A percentile compares a stretch with the other conserved stretches of the same genome.
Evolutionary conservation across 2,329 filamentous ascomycete species (phyloP).

Genomic region (Colletotrichum lindemuthianum): DNA sequence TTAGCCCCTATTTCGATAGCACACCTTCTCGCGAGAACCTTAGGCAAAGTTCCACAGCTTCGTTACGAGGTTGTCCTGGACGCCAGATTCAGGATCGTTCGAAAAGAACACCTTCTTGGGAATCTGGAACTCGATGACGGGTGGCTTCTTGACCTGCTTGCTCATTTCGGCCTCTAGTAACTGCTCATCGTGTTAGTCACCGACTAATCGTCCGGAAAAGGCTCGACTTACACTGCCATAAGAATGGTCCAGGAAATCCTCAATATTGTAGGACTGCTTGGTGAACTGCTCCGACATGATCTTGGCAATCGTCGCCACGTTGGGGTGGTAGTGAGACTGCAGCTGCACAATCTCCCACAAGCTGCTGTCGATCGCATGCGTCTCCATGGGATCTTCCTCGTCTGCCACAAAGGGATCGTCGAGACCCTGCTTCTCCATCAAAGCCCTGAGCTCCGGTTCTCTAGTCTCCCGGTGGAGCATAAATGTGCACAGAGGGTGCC

Average conservation of each 20-base stretch:
- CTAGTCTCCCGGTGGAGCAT: slow-evolving; percentile 87
- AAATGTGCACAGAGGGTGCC: slow-evolving; percentile 90
- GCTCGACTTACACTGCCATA: slow-evolving; percentile 77
- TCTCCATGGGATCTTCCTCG: slow-evolving; percentile 86
- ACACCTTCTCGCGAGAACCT: slow-evolving; percentile 2
- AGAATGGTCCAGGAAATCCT: slow-evolving; percentile 96
- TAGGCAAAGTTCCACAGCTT: slow-evolving; percentile 69
- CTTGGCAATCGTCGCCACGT: slow-evolving; percentile 91
- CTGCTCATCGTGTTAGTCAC: slow-evolving; percentile 55
- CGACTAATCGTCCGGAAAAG: slow-evolving; percentile 59
- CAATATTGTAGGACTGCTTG: slow-evolving; percentile 92
- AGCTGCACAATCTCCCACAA: slow-evolving; percentile 95
- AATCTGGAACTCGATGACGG: slow-evolving; percentile 93
- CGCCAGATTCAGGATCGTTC: slow-evolving; percentile 57
- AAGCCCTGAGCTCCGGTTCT: slow-evolving; percentile 65
- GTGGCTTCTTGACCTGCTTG: slow-evolving; percentile 85
- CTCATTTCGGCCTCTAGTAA: slow-evolving; percentile 85
- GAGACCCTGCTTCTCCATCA: slow-evolving; percentile 68
- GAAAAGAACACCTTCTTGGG: slow-evolving; percentile 81
- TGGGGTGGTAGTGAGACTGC: slow-evolving; percentile 95
- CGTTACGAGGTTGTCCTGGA: slow-evolving; percentile 65
- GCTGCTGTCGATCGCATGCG: slow-evolving; percentile 87
- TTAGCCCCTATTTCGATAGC: background rate
- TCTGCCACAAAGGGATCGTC: slow-evolving; percentile 80
- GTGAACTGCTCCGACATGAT: slow-evolving; percentile 98